Percentiles rank a stretch among this genome's conserved stretches.
Conservation (phyloP, 108 stramenopile genomes). For the Pseudonitzschia multistriata region DNA sequence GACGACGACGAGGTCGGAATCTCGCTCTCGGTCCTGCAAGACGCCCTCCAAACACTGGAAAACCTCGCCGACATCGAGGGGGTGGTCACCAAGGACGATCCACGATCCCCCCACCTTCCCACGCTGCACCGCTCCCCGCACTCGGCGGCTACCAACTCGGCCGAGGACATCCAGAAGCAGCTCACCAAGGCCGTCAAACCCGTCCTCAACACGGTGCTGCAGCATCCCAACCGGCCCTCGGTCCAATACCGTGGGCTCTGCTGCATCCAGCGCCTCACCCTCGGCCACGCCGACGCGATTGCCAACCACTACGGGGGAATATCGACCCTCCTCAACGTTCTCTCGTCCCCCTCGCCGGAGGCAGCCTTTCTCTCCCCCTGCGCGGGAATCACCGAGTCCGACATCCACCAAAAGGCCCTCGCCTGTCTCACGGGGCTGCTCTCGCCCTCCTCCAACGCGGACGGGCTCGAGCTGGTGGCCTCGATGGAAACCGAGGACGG, state of each 20-base stretch:
- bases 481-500: constrained; percentile 5
- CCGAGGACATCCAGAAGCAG: constrained; percentile 1
- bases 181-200: constrained; percentile 7
- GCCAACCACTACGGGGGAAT: constrained; percentile 13
- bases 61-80: not conserved
- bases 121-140: not conserved
- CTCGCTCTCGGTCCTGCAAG: not conserved
- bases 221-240: constrained; percentile 1
- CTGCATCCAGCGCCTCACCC: not conserved
- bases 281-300: constrained; percentile 6
- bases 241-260: not conserved
- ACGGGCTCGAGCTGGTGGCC: constrained; percentile 8
- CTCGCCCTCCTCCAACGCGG: constrained; percentile 6
- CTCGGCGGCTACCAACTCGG: not conserved
- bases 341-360: not conserved
- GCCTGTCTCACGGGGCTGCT: not conserved
- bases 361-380: too few species aligned
- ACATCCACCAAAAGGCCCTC: not conserved
- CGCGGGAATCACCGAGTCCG: not conserved
- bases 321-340: not conserved
- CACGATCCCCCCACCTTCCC: not conserved
- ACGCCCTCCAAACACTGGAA: constrained; percentile 2
- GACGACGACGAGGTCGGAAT: constrained; percentile 6
- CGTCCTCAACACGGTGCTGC: not conserved
- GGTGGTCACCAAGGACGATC: constrained; percentile 4